Conservation (phyloP, 2,329 filamentous ascomycete genomes). For the Alternaria burnsii region DNA sequence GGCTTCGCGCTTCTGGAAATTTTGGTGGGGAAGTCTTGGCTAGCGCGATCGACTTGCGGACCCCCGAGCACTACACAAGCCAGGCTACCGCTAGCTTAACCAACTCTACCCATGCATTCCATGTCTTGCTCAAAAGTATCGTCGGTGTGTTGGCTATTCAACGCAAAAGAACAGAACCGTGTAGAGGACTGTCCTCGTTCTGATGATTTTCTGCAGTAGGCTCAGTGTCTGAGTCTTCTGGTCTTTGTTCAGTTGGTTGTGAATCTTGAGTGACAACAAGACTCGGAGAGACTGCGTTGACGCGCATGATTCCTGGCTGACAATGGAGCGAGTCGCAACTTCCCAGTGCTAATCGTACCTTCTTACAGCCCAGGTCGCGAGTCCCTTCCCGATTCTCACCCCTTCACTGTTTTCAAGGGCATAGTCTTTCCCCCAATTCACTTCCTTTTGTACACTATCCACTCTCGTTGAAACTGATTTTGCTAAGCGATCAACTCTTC, state of each 20-base stretch:
- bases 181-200: too few relatives aligned
- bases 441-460: not conserved
- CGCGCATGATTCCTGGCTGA: too few relatives aligned
- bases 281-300: too few relatives aligned
- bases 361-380: too few relatives aligned
- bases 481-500: not conserved
- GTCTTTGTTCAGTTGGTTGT: too few relatives aligned
- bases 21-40: conserved; percentile 27
- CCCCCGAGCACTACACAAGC: conserved; percentile 1
- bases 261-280: not conserved
- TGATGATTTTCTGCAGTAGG: too few relatives aligned
- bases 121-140: not conserved
- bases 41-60: conserved; percentile 14
- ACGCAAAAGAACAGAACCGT: too few relatives aligned
- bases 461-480: not conserved
- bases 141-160: too few relatives aligned
- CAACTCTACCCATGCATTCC: not conserved
- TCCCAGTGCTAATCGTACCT: too few relatives aligned
- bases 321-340: too few relatives aligned
- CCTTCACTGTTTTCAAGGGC: not conserved
- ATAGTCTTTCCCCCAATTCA: not conserved
- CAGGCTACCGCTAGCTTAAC: not conserved
- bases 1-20: conserved; percentile 21
- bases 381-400: not conserved
- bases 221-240: not conserved